A percentile compares a stretch with the other conserved stretches of the same genome.
Evolutionary conservation across 2,329 filamentous ascomycete genomes (phyloP).

Genomic region (Bipolaris zeicola): DNA sequence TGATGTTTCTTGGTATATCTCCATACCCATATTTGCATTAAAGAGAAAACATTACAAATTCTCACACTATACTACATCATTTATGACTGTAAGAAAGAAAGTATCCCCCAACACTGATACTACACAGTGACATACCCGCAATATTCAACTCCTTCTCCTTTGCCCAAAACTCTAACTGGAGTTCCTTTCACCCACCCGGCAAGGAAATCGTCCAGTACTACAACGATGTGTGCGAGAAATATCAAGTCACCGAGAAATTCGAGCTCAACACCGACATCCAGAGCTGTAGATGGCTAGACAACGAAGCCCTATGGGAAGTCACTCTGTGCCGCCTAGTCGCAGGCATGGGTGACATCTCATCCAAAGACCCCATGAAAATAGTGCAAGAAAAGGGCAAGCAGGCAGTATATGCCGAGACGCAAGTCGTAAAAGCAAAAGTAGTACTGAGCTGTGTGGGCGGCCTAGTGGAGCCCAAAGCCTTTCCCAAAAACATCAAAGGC

Average conservation of each 20-base stretch:
- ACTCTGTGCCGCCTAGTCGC: constrained; percentile 56
- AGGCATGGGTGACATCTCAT: constrained; percentile 61
- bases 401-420: constrained; percentile 58
- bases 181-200: constrained; percentile 55
- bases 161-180: constrained; percentile 59
- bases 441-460: constrained; percentile 62
- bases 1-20: constrained; percentile 43
- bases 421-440: constrained; percentile 61
- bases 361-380: constrained; percentile 53
- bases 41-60: background rate
- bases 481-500: constrained; percentile 58
- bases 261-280: constrained; percentile 64
- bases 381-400: constrained; percentile 52
- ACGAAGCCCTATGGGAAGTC: constrained; percentile 62
- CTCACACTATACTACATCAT: no score
- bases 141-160: constrained; percentile 64
- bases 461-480: constrained; percentile 60
- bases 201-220: constrained; percentile 60
- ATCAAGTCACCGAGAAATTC: constrained; percentile 62
- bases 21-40: background rate
- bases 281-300: constrained; percentile 58
- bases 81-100: background rate
- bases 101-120: constrained; percentile 16
- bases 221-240: constrained; percentile 59
- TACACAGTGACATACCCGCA: constrained; percentile 54